phyloP scores from a whole-genome alignment of 306 rosid species.

The Rosa chinensis region DNA sequence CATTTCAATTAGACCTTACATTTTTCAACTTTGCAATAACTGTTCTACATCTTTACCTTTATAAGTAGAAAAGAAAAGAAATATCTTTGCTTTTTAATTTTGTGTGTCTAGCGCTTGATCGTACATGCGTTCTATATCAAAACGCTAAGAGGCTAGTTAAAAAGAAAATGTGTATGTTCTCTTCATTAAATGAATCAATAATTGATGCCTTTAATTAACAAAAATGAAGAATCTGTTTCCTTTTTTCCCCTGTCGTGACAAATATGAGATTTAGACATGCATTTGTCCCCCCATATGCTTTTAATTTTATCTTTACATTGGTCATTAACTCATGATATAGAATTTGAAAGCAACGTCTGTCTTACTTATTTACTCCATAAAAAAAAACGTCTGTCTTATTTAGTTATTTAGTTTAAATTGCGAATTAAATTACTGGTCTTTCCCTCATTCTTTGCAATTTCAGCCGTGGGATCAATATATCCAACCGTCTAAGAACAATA shows the following conservation, averaged over 20 bases:
- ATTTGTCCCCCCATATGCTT: neutral
- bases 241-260: neutral
- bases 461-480: no score
- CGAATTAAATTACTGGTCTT: neutral
- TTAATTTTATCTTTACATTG: neutral
- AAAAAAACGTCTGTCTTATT: neutral
- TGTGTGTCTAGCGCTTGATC: neutral
- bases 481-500: neutral
- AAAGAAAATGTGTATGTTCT: neutral
- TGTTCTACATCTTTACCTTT: no score
- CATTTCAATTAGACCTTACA: no score
- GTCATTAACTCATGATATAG: neutral
- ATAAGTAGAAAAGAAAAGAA: no score
- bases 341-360: neutral
- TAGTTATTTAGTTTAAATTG: neutral
- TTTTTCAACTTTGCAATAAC: no score
- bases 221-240: neutral
- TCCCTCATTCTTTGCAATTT: no score
- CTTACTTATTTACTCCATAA: neutral
- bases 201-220: neutral
- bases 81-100: no score
- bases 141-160: no score
- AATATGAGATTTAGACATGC: neutral
- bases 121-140: no score
- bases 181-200: neutral